Evolutionary conservation across 345 rosid genomes (phyloP).

Genomic region (Rhodomyrtus tomentosa): DNA sequence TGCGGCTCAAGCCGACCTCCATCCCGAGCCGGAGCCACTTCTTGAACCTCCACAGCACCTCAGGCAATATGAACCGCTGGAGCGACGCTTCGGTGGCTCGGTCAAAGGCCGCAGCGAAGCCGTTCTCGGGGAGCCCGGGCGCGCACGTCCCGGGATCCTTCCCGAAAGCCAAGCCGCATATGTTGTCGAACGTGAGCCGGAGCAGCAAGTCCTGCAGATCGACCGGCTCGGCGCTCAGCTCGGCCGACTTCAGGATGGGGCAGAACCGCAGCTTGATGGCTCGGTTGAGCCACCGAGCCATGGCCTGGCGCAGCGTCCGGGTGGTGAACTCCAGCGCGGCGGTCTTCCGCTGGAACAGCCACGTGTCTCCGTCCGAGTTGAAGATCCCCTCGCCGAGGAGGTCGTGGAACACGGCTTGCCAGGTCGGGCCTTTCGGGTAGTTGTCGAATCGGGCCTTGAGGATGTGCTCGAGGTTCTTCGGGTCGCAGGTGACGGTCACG

Average conservation of each 20-base stretch:
- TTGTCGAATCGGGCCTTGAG: constrained; percentile 78
- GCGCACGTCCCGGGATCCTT: constrained; percentile 86
- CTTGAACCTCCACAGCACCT: constrained; percentile 69
- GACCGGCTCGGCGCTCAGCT: constrained; percentile 29
- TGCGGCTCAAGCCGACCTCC: constrained; percentile 75
- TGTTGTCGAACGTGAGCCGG: constrained; percentile 89
- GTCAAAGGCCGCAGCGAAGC: constrained; percentile 74
- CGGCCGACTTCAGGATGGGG: constrained; percentile 61
- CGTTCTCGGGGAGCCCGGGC: constrained; percentile 54
- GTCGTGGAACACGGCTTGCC: constrained; percentile 95
- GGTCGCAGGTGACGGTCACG: constrained; percentile 97
- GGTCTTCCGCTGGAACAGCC: constrained; percentile 92
- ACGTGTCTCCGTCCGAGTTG: constrained; percentile 87
- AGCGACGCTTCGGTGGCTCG: constrained; percentile 87
- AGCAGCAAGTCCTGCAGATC: constrained; percentile 86
- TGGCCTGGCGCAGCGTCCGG: constrained; percentile 91
- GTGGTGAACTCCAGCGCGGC: constrained; percentile 98
- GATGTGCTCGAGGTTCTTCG: constrained; percentile 75
- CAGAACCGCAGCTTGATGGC: constrained; percentile 61
- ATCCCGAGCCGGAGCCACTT: constrained; percentile 71
- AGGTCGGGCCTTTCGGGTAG: constrained; percentile 95
- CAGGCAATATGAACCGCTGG: constrained; percentile 84
- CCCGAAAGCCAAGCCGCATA: constrained; percentile 94
- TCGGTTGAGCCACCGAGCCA: constrained; percentile 91
- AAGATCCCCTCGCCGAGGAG: constrained; percentile 89